A percentile compares a stretch with the other conserved stretches of the same genome.
Evolutionary conservation across 1,284 basidiomycete genomes (phyloP).

Genomic region (Tranzscheliella williamsii): DNA sequence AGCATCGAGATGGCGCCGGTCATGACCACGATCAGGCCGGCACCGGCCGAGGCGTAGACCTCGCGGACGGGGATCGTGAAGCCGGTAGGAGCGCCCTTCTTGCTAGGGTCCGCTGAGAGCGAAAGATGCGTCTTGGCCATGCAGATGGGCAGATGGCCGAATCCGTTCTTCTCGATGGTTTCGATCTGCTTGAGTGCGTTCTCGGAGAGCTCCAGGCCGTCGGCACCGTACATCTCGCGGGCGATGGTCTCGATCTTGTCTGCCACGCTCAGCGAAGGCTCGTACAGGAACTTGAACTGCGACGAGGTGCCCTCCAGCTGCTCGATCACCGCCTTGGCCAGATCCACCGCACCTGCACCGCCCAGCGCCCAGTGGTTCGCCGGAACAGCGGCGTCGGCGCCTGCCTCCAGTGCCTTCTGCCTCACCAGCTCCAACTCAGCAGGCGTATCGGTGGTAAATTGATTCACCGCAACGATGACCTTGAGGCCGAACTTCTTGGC

Average conservation of each 20-base stretch:
- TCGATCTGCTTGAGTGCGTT: constrained; percentile 81
- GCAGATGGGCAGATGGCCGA: constrained; percentile 73
- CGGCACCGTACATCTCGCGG: constrained; percentile 58
- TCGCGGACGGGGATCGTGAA: constrained; percentile 92
- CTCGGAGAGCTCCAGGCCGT: constrained; percentile 66
- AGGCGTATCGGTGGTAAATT: constrained; percentile 85
- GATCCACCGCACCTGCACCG: constrained; percentile 52
- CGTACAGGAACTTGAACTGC: constrained; percentile 60
- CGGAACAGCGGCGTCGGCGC: constrained; percentile 92
- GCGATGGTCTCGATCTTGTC: constrained; percentile 59
- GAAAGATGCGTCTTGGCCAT: constrained; percentile 87
- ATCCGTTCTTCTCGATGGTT: constrained; percentile 89
- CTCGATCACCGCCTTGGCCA: constrained; percentile 55
- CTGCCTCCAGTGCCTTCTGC: constrained; percentile 76
- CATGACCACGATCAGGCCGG: constrained; percentile 93
- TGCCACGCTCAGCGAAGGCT: constrained; percentile 45
- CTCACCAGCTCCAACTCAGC: constrained; percentile 87
- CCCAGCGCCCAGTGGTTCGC: constrained; percentile 76
- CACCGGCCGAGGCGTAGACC: constrained; percentile 86
- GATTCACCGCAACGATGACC: constrained; percentile 93
- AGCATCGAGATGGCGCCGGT: constrained; percentile 75
- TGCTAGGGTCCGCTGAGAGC: constrained; percentile 48
- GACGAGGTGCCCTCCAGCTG: constrained; percentile 42
- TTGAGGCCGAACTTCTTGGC: constrained; percentile 94
- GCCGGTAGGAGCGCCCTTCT: constrained; percentile 52